phyloP scores from a whole-genome alignment of 225 moss, liverwort and hornwort species.

The Sphagnum contortum region DNA sequence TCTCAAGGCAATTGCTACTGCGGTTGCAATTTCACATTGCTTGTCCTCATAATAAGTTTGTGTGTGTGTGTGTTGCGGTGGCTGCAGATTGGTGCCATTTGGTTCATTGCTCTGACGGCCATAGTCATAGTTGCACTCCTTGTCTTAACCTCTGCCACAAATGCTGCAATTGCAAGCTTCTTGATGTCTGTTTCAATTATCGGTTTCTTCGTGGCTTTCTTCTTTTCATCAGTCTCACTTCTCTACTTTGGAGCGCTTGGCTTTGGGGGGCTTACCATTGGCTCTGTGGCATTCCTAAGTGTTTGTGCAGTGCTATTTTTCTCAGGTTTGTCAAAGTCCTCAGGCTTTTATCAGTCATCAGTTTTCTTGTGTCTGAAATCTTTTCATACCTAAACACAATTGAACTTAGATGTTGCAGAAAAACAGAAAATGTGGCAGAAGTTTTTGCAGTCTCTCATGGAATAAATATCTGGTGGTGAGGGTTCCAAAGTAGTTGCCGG shows the following conservation, averaged over 20 bases:
- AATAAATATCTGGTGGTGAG: no score
- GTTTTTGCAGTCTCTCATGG: no score
- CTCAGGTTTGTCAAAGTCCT: constrained; percentile 7
- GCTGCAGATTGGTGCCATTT: constrained; percentile 16
- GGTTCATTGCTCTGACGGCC: constrained; percentile 7
- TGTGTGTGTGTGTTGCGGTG: no score
- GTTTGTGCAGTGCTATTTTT: constrained; percentile 34
- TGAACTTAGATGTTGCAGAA: no score
- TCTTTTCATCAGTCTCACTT: constrained; percentile 31
- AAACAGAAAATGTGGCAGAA: no score
- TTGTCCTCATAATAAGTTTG: no score
- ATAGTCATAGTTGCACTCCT: constrained; percentile 18
- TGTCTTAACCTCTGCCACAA: constrained; percentile 17
- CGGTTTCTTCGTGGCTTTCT: constrained; percentile 30
- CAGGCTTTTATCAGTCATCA: no score
- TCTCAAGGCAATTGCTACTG: no score
- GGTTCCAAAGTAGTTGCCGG: no score
- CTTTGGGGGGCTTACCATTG: constrained; percentile 33
- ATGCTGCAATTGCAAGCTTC: constrained; percentile 28
- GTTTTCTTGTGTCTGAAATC: no score
- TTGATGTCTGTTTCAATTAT: constrained; percentile 23
- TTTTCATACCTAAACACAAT: no score
- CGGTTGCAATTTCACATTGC: no score
- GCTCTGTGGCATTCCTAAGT: constrained; percentile 36
- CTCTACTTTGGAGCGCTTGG: constrained; percentile 28